phyloP scores from a whole-genome alignment of 2,329 filamentous ascomycete genomes.

The Claviceps africana region DNA sequence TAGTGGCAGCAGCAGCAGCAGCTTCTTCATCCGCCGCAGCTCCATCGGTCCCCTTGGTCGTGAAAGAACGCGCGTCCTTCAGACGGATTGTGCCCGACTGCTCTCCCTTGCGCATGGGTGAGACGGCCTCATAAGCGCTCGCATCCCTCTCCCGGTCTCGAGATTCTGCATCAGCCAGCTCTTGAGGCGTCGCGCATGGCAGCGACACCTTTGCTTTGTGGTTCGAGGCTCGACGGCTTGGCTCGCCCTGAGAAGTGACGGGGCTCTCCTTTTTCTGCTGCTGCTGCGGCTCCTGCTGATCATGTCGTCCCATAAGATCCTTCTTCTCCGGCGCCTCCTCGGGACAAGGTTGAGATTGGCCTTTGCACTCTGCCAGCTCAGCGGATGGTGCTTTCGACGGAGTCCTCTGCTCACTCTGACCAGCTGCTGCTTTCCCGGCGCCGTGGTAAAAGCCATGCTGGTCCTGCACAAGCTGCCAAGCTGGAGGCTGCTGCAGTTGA shows the following conservation, averaged over 20 bases:
- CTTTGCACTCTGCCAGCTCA: conserved; percentile 3
- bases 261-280: not conserved
- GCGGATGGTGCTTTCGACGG: not conserved
- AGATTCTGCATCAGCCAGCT: not conserved
- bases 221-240: conserved; percentile 1
- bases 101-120: not conserved
- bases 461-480: not conserved
- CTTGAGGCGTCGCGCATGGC: conserved; percentile 1
- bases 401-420: not conserved
- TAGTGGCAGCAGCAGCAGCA: too few species aligned
- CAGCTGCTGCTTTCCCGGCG: not conserved
- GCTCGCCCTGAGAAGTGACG: conserved; percentile 5
- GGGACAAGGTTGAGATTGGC: conserved; percentile 16
- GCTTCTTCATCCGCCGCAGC: not conserved
- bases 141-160: too few species aligned
- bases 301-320: not conserved
- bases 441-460: not conserved
- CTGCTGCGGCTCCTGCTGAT: not conserved
- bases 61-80: not conserved
- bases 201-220: conserved; percentile 12
- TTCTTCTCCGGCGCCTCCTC: conserved; percentile 13
- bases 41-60: not conserved
- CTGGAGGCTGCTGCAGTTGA: not conserved
- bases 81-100: not conserved
- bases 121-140: not conserved